Evolutionary conservation across 2,329 filamentous ascomycete genomes (phyloP).

Genomic region (Clarireedia homoeocarpa): DNA sequence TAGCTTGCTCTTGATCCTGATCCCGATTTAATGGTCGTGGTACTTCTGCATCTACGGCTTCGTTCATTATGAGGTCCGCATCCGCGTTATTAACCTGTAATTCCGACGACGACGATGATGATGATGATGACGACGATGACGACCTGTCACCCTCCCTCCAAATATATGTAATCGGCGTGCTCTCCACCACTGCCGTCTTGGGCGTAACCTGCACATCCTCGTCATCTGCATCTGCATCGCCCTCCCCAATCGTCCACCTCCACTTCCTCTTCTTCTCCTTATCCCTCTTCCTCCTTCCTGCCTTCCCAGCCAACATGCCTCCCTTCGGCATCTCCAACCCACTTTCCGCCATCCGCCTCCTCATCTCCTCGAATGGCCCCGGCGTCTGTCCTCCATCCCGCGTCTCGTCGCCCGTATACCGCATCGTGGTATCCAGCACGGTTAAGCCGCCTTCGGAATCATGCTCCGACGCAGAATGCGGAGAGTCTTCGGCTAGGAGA

Average conservation of each 20-base stretch:
- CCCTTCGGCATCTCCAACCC: conserved; percentile 18
- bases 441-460: conserved; percentile 31
- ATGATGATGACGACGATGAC: no score
- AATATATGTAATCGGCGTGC: conserved; percentile 20
- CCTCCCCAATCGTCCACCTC: conserved; percentile 53
- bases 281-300: conserved; percentile 41
- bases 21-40: background rate
- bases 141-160: background rate
- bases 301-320: conserved; percentile 4
- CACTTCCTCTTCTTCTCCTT: conserved; percentile 55
- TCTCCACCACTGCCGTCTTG: conserved; percentile 18
- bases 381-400: conserved; percentile 55
- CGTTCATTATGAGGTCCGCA: no score
- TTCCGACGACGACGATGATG: no score
- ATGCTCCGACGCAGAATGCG: conserved; percentile 21
- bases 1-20: background rate
- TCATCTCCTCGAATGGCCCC: conserved; percentile 56
- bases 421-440: conserved; percentile 42
- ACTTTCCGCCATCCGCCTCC: conserved; percentile 44
- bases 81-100: no score
- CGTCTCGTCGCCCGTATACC: conserved; percentile 46
- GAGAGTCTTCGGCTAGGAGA: conserved; percentile 47
- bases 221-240: conserved; percentile 34
- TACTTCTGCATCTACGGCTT: background rate
- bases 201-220: conserved; percentile 13